Evolutionary conservation across 805 yeast species (phyloP), one percentile per base, ranked within the genome.

Genomic region (Cyberlindnera mrakii): DNA sequence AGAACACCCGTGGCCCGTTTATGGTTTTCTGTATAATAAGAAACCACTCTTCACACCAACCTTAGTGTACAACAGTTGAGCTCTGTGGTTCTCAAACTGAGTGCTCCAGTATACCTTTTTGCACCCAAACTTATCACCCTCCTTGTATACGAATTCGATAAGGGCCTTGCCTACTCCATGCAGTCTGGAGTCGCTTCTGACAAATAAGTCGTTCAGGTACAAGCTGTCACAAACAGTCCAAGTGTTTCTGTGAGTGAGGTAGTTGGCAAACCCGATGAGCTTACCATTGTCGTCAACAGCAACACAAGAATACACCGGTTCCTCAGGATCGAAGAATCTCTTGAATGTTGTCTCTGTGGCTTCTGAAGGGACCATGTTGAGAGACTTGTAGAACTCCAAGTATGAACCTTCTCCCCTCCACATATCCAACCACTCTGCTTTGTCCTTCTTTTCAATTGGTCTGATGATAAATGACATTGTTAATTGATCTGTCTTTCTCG

Each of bases 11-110:
- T 23, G 27, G 11, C 27, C 4, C 9, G 23, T 19, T 34, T 10
- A 37, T 11, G 39, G 39, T 27, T 17, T 37, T 29, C 39, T 37
- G 39, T 37, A 37, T 6, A 29, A n/a, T 15, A 37, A 14, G 33
- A 37, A 37, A 9, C 39, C 39, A n/a, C 33, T 37, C 39, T 37
- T 37, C 7, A 37, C 39, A 27, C 39, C 39, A 29, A 37, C 39
- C 8, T 37, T 37, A 7, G 39, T 37, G 33, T 37, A 37, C 16
- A 37, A 16, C n/a, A 37, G 13, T n/a, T 37, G 39, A 6, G 39
- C 39, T 29, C 39, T 37, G 16, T 37, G 39, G 33, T 37, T 37
- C 33, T 37, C 39, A 30, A 37, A 37, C 39, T 37, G 39, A 13
- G 39, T 37, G 23, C 23, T 15, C 39, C 39, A 37, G 30, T 37